Evolutionary conservation across 2,329 filamentous ascomycete species (phyloP).

Genomic region (Phialophora macrospora): DNA sequence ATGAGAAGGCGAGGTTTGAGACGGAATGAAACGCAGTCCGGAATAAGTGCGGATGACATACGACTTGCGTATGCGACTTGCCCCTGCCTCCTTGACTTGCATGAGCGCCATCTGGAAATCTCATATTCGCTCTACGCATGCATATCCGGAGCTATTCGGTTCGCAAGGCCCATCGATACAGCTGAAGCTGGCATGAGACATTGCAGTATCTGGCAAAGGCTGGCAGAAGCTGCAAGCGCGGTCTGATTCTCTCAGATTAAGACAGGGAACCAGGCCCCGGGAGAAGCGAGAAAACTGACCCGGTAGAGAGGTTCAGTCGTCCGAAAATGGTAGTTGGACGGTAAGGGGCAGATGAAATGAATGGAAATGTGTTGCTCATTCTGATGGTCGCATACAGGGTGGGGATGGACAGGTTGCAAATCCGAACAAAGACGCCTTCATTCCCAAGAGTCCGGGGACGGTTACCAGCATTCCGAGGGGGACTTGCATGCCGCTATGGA

Average conservation of each 20-base stretch:
- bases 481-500: neutral
- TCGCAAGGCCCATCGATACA: neutral
- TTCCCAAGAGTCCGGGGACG: slow-evolving; percentile 1
- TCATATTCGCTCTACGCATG: neutral
- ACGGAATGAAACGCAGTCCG: neutral
- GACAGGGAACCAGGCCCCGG: neutral
- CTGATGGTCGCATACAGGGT: neutral
- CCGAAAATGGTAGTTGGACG: neutral
- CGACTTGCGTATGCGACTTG: neutral
- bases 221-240: neutral
- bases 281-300: neutral
- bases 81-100: slow-evolving; percentile 2
- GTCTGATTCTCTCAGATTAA: neutral
- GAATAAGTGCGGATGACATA: slow-evolving; percentile 4
- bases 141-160: neutral
- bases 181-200: neutral
- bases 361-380: neutral
- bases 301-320: neutral
- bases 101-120: slow-evolving; percentile 8
- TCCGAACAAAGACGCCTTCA: neutral
- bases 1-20: slow-evolving; percentile 6
- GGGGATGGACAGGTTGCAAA: slow-evolving; percentile 3
- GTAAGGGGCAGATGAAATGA: neutral
- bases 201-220: neutral
- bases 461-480: neutral